Percentiles rank a stretch among this genome's conserved stretches.
Conservation (phyloP, 768 basidiomycete species). For the Trametes meyenii region DNA sequence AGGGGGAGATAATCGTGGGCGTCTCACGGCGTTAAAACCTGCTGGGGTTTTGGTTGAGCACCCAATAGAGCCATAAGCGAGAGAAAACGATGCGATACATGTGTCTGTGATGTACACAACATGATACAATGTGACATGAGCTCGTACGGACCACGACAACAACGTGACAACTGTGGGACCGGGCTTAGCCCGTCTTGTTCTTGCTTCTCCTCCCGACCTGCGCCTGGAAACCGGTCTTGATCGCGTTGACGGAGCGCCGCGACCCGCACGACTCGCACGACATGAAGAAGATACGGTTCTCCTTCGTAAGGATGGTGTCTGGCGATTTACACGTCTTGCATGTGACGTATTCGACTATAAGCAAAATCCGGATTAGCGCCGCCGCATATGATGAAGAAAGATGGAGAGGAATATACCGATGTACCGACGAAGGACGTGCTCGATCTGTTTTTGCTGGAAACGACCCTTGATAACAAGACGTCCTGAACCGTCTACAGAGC, state of each 20-base stretch:
- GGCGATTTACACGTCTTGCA: slow-evolving; percentile 99
- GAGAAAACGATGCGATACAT: slow-evolving; percentile 19
- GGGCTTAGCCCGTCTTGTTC: slow-evolving; percentile 65
- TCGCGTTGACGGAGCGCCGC: slow-evolving; percentile 88
- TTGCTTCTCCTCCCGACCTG: slow-evolving; percentile 89
- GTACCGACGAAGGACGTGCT: slow-evolving; percentile 94
- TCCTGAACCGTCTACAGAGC: slow-evolving; percentile 89
- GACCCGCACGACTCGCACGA: slow-evolving; percentile 90
- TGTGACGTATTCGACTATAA: slow-evolving; percentile 92
- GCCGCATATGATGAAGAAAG: background rate
- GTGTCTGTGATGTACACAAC: slow-evolving; percentile 18
- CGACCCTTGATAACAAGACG: slow-evolving; percentile 96
- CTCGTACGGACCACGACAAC: background rate
- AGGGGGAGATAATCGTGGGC: no score
- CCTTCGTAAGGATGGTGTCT: slow-evolving; percentile 94
- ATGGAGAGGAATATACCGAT: slow-evolving; percentile 67
- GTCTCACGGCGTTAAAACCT: no score
- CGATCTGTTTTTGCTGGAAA: slow-evolving; percentile 98
- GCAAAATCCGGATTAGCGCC: background rate
- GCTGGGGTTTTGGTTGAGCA: no score
- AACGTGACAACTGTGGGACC: background rate
- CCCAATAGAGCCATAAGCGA: no score
- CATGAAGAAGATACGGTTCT: slow-evolving; percentile 99
- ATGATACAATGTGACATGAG: slow-evolving; percentile 18
- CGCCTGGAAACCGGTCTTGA: slow-evolving; percentile 99